A percentile compares a stretch with the other conserved stretches of the same genome.
phyloP scores from a whole-genome alignment of 257 asterid species.

The Salvia hispanica region DNA sequence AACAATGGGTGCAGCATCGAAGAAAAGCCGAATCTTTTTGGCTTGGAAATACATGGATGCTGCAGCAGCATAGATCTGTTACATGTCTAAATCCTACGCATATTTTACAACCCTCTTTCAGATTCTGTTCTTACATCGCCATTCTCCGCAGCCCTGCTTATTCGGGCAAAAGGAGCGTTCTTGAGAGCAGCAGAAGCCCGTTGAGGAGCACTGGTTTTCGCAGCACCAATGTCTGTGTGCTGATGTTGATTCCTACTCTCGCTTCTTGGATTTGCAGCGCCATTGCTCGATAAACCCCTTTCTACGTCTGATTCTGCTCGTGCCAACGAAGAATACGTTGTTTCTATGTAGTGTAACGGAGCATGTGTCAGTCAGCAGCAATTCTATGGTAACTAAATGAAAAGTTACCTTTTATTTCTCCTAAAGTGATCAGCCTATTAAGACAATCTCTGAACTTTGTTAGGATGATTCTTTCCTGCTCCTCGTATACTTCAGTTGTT shows the following conservation, averaged over 20 bases:
- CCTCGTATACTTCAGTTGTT: conserved; percentile 55
- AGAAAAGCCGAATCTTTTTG: conserved; percentile 35
- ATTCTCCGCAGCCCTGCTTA: conserved; percentile 43
- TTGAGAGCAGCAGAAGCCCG: conserved; percentile 38
- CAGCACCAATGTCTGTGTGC: conserved; percentile 45
- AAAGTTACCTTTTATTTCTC: conserved; percentile 65
- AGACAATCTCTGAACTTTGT: conserved; percentile 85
- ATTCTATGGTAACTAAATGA: not conserved
- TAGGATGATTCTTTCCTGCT: conserved; percentile 82
- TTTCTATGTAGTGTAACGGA: conserved; percentile 45
- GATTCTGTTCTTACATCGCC: conserved; percentile 47
- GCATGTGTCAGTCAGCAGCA: too few species aligned
- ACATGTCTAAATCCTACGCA: conserved; percentile 36
- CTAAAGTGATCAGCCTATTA: conserved; percentile 71
- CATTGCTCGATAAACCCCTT: conserved; percentile 38
- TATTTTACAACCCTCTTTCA: conserved; percentile 38
- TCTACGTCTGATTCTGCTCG: conserved; percentile 44
- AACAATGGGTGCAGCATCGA: conserved; percentile 39
- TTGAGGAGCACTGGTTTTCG: conserved; percentile 36
- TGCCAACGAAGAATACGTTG: conserved; percentile 57
- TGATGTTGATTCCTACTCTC: conserved; percentile 47
- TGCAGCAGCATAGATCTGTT: conserved; percentile 34
- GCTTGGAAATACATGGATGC: conserved; percentile 47
- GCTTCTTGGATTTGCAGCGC: conserved; percentile 33
- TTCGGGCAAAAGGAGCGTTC: conserved; percentile 31